Base-by-base conservation (phyloP, 129 eudicot genomes). In the Helianthus tuberosus region DNA sequence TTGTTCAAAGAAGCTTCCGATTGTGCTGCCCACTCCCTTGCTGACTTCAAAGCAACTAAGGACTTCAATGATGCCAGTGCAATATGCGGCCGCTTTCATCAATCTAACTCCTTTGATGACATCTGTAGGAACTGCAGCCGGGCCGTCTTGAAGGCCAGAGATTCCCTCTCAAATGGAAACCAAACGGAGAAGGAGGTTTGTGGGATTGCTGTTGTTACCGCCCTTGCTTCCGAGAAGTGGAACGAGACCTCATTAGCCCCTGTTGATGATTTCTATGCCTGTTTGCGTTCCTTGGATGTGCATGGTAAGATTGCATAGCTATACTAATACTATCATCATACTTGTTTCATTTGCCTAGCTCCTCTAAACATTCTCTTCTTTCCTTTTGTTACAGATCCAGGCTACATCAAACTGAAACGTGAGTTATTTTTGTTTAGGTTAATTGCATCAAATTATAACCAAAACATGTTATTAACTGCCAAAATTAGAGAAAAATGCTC, bases 351-450 rank as follows among this genome's bases (percentile, higher is more conserved):
- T 32, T 36, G 2, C 32, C 3, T 27, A 20, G 23, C 23, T 27
- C 35, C 48, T 43, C 47, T 5, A 51, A 52, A 32, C 36, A 32
- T 32, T 32, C 55, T 10, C 44, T 60, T 11, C 52, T 14, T 51
- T 47, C 9, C 79, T 12, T 66, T 72, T 27, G 32, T 16, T 48
- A 75, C 91, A 91, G 94, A 80, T 67, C 83, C 83, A 11, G 88
- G 84, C 29, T 91, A 88, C 84, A 66, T 91, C 80, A 80, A 82
- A 84, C 29, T 91, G 25, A 91, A 84, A 77, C 70, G 94, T 88
- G 86, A 86, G 97, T 84, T 14, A 13, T 1, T 20, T 58, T 13
- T 60, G 44, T 29, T 11, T 13, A 39, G 44, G 10, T 29, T 60
- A 29, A 11, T 60, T 20, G 23, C 23, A 20, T 20, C 23, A 20